Percentiles rank a stretch among this genome's conserved stretches.
Evolutionary conservation across 1,139 yeast species (phyloP).

Genomic region (Schwanniomyces etchellsii): DNA sequence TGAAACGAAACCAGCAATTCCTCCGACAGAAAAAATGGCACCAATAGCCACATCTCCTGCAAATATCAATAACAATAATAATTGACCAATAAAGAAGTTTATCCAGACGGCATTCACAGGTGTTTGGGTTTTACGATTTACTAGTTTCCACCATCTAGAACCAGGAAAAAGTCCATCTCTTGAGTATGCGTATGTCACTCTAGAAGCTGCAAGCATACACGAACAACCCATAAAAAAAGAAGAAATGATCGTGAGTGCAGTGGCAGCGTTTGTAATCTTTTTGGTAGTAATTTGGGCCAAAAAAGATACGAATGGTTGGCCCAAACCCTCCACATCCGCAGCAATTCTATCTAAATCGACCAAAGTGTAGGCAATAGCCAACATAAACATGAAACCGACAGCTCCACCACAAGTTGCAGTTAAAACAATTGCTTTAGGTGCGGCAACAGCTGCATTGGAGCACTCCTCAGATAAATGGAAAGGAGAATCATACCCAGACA

Average conservation of each 20-base stretch:
- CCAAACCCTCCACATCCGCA: conserved; percentile 46
- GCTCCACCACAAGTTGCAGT: conserved; percentile 59
- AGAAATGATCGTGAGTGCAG: conserved; percentile 55
- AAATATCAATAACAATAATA: conserved; percentile 53
- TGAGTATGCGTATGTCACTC: conserved; percentile 65
- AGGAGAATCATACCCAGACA: conserved; percentile 74
- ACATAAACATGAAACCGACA: conserved; percentile 58
- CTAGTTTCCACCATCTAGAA: conserved; percentile 49
- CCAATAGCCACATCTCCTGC: conserved; percentile 68
- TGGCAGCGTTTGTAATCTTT: conserved; percentile 45
- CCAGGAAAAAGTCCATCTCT: conserved; percentile 68
- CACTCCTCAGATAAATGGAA: conserved; percentile 72
- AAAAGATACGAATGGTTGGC: conserved; percentile 62
- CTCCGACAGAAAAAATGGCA: conserved; percentile 75
- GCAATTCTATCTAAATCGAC: conserved; percentile 49
- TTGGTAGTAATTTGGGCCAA: conserved; percentile 46
- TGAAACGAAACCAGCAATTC: conserved; percentile 67
- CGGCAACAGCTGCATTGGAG: conserved; percentile 57
- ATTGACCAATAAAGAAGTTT: conserved; percentile 53
- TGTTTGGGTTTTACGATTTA: conserved; percentile 51
- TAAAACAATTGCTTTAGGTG: conserved; percentile 63
- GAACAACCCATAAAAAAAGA: conserved; percentile 66
- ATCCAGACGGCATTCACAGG: conserved; percentile 70
- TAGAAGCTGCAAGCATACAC: conserved; percentile 66
- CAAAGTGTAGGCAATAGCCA: conserved; percentile 61